These are phyloP conservation scores for Acanthamoeba lenticulata DNA, from an alignment of 208 protist genomes.

Conservation along the genomic window DNA sequence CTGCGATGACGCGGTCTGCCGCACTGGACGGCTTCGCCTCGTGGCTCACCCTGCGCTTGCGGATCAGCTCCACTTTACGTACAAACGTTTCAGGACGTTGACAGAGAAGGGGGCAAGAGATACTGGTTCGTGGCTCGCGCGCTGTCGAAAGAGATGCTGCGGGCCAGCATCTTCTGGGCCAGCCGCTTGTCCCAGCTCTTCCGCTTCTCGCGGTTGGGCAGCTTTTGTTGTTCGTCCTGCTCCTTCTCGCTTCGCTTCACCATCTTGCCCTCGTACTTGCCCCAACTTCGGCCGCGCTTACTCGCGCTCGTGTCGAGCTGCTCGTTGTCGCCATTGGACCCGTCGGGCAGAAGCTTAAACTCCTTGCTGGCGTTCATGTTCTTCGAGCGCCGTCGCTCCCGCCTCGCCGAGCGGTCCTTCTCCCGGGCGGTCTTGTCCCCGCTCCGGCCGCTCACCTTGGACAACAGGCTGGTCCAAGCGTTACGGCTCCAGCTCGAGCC, in stretches of 20 bases:
- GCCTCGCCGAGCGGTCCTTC: not conserved
- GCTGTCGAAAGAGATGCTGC: constrained; percentile 26
- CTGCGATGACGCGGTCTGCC: not conserved
- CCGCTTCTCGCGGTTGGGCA: not conserved
- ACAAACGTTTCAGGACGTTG: not conserved
- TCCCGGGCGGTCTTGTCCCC: not conserved
- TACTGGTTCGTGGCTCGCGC: not conserved
- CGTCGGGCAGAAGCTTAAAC: not conserved
- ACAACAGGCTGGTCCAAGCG: not conserved
- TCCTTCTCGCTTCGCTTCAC: not conserved
- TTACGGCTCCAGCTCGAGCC: not conserved
- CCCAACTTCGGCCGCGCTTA: not conserved
- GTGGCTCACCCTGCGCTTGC: not conserved
- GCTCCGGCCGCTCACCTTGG: not conserved
- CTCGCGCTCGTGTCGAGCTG: not conserved
- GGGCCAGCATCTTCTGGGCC: not conserved
- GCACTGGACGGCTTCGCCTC: too few species aligned
- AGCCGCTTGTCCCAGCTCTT: not conserved
- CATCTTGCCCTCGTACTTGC: constrained; percentile 13
- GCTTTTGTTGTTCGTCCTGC: not conserved
- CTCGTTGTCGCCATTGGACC: not conserved
- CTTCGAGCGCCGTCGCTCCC: not conserved
- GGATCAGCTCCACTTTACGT: not conserved
- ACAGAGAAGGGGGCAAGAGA: not conserved
- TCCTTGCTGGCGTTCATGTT: not conserved